A percentile compares a stretch with the other conserved stretches of the same genome.
Conservation (phyloP, 2,329 filamentous ascomycete genomes). For the Epichloe brachyelytri region DNA sequence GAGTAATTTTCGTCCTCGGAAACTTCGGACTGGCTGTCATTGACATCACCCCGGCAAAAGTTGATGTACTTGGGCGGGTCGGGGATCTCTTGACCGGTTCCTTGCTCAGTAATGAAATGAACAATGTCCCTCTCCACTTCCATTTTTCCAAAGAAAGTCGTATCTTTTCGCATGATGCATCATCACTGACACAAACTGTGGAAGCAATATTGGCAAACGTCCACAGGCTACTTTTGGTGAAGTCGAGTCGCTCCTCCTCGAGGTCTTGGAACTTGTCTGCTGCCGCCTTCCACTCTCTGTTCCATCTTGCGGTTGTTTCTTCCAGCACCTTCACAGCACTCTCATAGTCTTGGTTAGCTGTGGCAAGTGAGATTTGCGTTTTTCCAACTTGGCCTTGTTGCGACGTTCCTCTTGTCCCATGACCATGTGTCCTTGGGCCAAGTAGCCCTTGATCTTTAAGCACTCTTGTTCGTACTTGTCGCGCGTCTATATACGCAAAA, state of each 20-base stretch:
- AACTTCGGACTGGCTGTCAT: conserved; percentile 67
- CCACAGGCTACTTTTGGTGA: conserved; percentile 96
- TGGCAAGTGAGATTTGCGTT: conserved; percentile 88
- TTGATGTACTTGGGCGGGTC: conserved; percentile 98
- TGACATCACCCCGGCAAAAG: conserved; percentile 79
- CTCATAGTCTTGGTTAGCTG: conserved; percentile 88
- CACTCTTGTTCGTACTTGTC: conserved; percentile 97
- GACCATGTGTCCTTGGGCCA: conserved; percentile 98
- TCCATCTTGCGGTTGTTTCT: conserved; percentile 92
- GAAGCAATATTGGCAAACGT: conserved; percentile 95
- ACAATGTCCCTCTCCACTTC: conserved; percentile 94
- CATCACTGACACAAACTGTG: conserved; percentile 94
- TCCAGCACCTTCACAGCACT: conserved; percentile 83
- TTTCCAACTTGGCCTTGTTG: conserved; percentile 99
- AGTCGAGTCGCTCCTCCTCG: conserved; percentile 92
- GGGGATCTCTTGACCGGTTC: conserved; percentile 94
- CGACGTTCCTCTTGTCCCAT: conserved; percentile 99
- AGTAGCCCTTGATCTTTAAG: conserved; percentile 94
- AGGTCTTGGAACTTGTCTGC: conserved; percentile 99
- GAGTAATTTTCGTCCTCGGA: conserved; percentile 86
- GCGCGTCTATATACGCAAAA: conserved; percentile 45
- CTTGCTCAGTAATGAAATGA: conserved; percentile 73
- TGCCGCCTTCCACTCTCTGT: conserved; percentile 94
- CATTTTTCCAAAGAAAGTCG: conserved; percentile 82
- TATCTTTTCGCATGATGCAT: conserved; percentile 93